Evolutionary conservation across 768 basidiomycete species (phyloP).

Genomic region (Saitozyma sp.): DNA sequence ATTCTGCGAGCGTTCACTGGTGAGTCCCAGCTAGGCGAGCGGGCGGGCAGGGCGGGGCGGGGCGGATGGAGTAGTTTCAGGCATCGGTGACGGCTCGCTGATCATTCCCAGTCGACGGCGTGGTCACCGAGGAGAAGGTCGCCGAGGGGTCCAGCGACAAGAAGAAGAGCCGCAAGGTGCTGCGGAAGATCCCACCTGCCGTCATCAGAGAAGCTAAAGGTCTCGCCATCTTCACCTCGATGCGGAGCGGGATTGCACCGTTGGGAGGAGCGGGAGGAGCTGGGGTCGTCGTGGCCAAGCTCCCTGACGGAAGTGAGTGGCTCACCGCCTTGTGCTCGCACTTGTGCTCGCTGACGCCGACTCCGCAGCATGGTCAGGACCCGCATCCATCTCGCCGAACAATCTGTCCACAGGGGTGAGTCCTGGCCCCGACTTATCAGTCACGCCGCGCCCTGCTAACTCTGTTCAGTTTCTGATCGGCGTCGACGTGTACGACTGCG

Average conservation of each 20-base stretch:
- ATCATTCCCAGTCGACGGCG: constrained; percentile 27
- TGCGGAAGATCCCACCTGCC: constrained; percentile 51
- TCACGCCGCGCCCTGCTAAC: not conserved
- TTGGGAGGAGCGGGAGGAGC: constrained; percentile 52
- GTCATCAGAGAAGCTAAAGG: constrained; percentile 46
- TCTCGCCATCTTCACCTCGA: constrained; percentile 50
- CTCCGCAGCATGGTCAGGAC: constrained; percentile 48
- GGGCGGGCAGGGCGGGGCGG: not conserved
- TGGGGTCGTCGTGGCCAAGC: constrained; percentile 50
- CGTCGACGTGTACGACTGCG: constrained; percentile 52
- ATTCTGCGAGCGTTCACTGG: constrained; percentile 52
- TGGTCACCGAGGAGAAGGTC: constrained; percentile 27
- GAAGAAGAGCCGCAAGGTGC: constrained; percentile 39
- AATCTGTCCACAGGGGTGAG: constrained; percentile 48
- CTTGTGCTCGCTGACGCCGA: constrained; percentile 4
- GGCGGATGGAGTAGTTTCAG: too few species aligned
- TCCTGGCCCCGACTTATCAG: not conserved
- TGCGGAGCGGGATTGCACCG: constrained; percentile 51
- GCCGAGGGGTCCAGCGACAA: constrained; percentile 9
- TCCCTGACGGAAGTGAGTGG: constrained; percentile 50
- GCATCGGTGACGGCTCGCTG: not conserved
- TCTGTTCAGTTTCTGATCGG: constrained; percentile 44
- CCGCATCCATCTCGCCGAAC: constrained; percentile 50
- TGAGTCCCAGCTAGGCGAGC: constrained; percentile 17
- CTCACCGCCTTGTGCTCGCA: not conserved